Base-by-base conservation (phyloP, 805 yeast genomes). In the Lipomyces starkeyi region DNA sequence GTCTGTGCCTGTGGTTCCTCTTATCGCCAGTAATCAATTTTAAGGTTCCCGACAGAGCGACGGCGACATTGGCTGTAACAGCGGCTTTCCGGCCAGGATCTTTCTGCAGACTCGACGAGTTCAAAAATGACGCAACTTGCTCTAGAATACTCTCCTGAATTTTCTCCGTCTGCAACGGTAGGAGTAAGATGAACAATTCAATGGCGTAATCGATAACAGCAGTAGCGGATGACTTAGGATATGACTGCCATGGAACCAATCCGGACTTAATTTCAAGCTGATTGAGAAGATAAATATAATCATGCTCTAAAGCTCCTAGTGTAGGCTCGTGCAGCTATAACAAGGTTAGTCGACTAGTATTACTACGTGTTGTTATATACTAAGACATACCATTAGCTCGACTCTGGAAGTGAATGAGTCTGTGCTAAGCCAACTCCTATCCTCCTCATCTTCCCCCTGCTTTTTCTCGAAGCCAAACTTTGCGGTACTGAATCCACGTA, bases 91-190 rank as follows among this genome's bases (percentile, higher is more conserved):
- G 78, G 7, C 80, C 74, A 1, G 77, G 78, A 74, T 76, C 57
- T 71, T 79, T 73, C 37, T 57, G 49, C 49, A 63, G 53, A 13
- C 49, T 83, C 78, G 35, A 86, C 81, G 59, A 85, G 80, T 49
- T 73, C 52, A 88, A 69, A 20, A 84, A 81, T 2, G 88, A 81
- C 71, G 93, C 84, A 69, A 95, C 78, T 63, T 88, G 91, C 74
- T 94, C 98, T 25, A 95, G 78, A n/a, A 95, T 82, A 0, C 98
- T 92, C 66, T 89, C 88, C 74, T 94, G 98, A 63, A 95, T 90
- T 69, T 91, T 91, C 3, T 86, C 79, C 7, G 93, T 86, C 72
- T 94, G 84, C 66, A 83, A 81, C 0, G 96, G 91, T 71, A 94
- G 89, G 0, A 90, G 82, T 8, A 84, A 75, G 4, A 91, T 86